phyloP scores from a whole-genome alignment of 352 stramenopile genomes.

The Globisporangium orthogonon region DNA sequence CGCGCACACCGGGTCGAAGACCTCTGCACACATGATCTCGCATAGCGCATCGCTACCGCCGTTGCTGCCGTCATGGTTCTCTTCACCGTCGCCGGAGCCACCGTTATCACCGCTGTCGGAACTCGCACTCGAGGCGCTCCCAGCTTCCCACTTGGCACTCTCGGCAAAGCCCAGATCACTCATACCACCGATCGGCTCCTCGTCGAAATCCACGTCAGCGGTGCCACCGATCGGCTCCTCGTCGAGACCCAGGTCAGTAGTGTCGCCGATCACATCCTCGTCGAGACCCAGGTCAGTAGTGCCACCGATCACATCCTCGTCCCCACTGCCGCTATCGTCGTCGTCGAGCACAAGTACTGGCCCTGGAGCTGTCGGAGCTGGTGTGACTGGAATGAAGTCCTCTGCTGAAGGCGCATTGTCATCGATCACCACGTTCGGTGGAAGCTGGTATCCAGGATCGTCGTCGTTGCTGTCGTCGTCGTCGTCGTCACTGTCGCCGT shows the following conservation, averaged over 20 bases:
- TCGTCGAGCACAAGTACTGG: background rate
- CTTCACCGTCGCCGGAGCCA: background rate
- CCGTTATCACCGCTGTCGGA: background rate
- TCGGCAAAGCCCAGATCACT: background rate
- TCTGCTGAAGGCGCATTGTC: background rate
- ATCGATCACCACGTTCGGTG: slow-evolving; percentile 4
- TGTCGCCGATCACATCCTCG: background rate
- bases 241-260: background rate
- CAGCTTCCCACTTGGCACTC: background rate
- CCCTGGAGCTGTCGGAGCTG: background rate
- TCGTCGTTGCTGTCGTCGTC: background rate
- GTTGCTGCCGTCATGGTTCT: background rate
- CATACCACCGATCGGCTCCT: background rate
- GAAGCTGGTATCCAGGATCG: background rate
- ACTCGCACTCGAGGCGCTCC: background rate
- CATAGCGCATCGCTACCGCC: background rate
- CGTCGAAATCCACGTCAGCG: background rate
- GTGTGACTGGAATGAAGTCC: background rate
- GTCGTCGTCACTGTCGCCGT: background rate
- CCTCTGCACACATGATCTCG: slow-evolving; percentile 5
- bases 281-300: background rate
- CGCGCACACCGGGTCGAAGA: slow-evolving; percentile 16
- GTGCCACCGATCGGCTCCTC: background rate
- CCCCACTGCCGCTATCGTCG: background rate
- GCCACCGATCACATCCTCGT: background rate